These are phyloP conservation scores for Alternaria arborescens DNA, from an alignment of 2,329 filamentous ascomycete genomes.

Conservation along the genomic window DNA sequence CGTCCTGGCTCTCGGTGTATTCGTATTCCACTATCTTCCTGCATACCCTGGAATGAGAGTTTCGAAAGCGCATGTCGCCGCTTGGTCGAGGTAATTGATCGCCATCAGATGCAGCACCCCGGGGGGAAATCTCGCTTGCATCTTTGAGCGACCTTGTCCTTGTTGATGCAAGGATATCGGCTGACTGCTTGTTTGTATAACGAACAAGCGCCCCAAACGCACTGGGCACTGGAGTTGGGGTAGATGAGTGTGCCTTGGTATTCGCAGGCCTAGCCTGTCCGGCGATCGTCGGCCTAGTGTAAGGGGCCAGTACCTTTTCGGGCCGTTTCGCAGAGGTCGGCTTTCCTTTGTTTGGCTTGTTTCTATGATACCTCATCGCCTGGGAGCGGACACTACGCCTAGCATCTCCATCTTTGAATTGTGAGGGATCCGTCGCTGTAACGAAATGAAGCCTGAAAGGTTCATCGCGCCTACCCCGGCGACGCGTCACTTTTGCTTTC, in stretches of 20 bases:
- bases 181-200: background rate
- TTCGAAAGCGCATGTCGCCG: background rate
- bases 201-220: background rate
- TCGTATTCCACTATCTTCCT: background rate
- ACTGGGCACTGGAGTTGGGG: background rate
- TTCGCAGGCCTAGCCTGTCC: background rate
- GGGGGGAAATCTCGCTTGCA: background rate
- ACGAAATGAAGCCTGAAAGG: slow-evolving; percentile 43
- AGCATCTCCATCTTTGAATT: slow-evolving; percentile 40
- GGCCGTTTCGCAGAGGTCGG: background rate
- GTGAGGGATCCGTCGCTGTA: slow-evolving; percentile 41
- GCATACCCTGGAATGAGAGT: background rate
- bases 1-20: slow-evolving; percentile 13
- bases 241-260: background rate
- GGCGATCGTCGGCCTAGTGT: background rate
- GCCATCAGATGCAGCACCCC: background rate
- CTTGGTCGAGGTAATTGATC: background rate
- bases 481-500: slow-evolving; percentile 21
- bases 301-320: background rate
- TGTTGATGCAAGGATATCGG: background rate
- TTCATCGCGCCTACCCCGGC: slow-evolving; percentile 34
- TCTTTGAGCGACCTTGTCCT: background rate
- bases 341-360: slow-evolving; percentile 17
- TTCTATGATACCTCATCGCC: slow-evolving; percentile 44
- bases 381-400: slow-evolving; percentile 45